These are phyloP conservation scores for Phylloboletellus chloephorus DNA, from an alignment of 1,284 basidiomycete genomes.

Conservation along the genomic window DNA sequence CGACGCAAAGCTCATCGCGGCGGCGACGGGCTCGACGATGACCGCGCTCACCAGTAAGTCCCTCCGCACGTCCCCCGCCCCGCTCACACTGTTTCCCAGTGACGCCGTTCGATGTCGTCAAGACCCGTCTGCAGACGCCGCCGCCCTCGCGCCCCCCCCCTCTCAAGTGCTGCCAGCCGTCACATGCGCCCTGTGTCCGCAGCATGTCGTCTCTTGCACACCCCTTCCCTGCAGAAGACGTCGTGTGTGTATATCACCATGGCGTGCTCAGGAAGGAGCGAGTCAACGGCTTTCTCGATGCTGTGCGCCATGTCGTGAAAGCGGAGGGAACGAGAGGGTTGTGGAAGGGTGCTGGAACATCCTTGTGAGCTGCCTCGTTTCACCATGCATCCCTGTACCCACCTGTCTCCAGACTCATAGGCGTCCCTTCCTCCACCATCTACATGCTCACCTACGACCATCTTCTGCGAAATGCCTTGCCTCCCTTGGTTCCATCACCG, in stretches of 20 bases:
- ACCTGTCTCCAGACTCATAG: constrained; percentile 62
- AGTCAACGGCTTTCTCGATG: constrained; percentile 78
- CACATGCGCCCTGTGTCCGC: constrained; percentile 56
- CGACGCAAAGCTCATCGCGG: constrained; percentile 76
- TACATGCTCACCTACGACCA: constrained; percentile 98
- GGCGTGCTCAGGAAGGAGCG: constrained; percentile 65
- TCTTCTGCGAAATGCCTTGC: constrained; percentile 61
- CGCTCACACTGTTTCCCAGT: constrained; percentile 44
- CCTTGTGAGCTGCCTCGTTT: constrained; percentile 55
- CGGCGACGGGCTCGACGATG: constrained; percentile 73
- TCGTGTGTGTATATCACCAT: constrained; percentile 74
- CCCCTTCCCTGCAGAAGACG: constrained; percentile 46
- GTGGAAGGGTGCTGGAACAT: constrained; percentile 88
- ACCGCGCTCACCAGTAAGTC: constrained; percentile 76
- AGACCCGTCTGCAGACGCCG: constrained; percentile 88
- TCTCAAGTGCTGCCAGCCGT: constrained; percentile 66
- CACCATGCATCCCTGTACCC: constrained; percentile 14
- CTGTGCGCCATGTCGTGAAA: constrained; percentile 69
- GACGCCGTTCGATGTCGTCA: constrained; percentile 94
- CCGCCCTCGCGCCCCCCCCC: constrained; percentile 49
- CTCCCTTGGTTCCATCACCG: constrained; percentile 50
- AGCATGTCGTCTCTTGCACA: constrained; percentile 69
- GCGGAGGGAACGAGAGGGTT: constrained; percentile 76
- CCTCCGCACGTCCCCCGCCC: neutral
- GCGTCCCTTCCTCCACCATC: constrained; percentile 86